A percentile compares a stretch with the other conserved stretches of the same genome.
Evolutionary conservation across 257 asterid genomes (phyloP).

Genomic region (Plantago ovata): DNA sequence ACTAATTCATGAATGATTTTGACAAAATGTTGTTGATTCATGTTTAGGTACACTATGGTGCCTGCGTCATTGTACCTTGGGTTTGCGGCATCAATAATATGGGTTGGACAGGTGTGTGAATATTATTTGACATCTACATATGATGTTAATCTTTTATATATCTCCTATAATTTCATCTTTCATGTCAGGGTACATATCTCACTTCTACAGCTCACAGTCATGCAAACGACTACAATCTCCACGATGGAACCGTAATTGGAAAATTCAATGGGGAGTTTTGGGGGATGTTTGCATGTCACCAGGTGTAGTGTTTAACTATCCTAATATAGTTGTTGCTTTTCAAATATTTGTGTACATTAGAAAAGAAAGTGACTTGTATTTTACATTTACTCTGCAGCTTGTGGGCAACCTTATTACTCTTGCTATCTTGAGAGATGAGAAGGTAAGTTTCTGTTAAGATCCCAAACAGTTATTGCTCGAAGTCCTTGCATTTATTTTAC

Average conservation of each 20-base stretch:
- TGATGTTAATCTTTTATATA: not conserved
- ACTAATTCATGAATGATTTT: not conserved
- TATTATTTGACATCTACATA: not conserved
- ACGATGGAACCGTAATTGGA: constrained; percentile 75
- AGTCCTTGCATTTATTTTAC: too few relatives aligned
- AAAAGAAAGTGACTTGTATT: not conserved
- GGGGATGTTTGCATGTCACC: constrained; percentile 87
- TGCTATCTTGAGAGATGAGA: constrained; percentile 62
- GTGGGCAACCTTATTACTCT: constrained; percentile 85
- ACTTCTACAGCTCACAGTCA: constrained; percentile 34
- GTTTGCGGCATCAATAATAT: constrained; percentile 84
- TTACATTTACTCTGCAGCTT: constrained; percentile 52
- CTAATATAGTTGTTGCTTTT: not conserved
- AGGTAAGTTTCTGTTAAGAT: constrained; percentile 35
- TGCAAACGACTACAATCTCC: constrained; percentile 51
- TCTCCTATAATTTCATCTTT: not conserved
- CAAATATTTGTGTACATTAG: not conserved
- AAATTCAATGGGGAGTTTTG: constrained; percentile 58
- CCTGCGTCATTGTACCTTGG: constrained; percentile 70
- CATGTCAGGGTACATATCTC: constrained; percentile 11
- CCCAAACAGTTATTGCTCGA: too few relatives aligned
- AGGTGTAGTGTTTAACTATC: constrained; percentile 40
- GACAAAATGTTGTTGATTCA: constrained; percentile 10
- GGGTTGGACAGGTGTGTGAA: constrained; percentile 78
- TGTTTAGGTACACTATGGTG: constrained; percentile 86